phyloP scores from a whole-genome alignment of 2,329 filamentous ascomycete genomes.

The Neobulgaria alba region DNA sequence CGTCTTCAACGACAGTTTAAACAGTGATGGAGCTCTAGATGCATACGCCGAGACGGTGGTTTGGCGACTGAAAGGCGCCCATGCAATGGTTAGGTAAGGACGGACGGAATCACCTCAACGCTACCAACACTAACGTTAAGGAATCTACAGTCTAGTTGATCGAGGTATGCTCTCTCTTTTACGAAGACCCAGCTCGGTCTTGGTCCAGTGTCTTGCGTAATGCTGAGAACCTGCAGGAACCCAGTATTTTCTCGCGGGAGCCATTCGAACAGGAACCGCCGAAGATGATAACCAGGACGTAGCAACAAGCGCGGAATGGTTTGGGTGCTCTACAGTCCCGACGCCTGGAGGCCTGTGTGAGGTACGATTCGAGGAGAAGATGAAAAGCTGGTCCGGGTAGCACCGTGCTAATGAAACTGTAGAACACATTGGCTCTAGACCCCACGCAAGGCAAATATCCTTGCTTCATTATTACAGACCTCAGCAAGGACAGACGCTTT shows the following conservation, averaged over 20 bases:
- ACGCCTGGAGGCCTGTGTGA: constrained; percentile 24
- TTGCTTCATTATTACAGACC: constrained; percentile 20
- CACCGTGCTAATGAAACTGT: neutral
- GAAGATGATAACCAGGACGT: constrained; percentile 6
- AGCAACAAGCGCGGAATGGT: constrained; percentile 17
- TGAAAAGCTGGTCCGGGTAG: too few relatives aligned
- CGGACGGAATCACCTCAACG: neutral
- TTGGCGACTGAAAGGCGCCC: constrained; percentile 31
- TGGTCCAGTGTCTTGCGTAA: too few relatives aligned
- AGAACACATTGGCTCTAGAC: constrained; percentile 18
- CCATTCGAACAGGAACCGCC: constrained; percentile 4
- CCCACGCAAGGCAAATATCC: constrained; percentile 12
- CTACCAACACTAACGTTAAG: constrained; percentile 3
- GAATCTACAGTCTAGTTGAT: constrained; percentile 16
- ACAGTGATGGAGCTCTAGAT: constrained; percentile 28
- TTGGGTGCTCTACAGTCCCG: constrained; percentile 20
- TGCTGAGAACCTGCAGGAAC: constrained; percentile 7
- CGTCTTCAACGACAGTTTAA: constrained; percentile 20
- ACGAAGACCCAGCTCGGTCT: too few relatives aligned
- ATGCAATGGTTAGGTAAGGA: constrained; percentile 25
- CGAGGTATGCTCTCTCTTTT: constrained; percentile 7
- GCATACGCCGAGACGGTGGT: constrained; percentile 38
- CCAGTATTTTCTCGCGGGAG: constrained; percentile 24
- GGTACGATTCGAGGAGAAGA: constrained; percentile 9
- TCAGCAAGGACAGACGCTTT: constrained; percentile 18